Base-by-base conservation (phyloP, 208 protist genomes). In the Balamuthia mandrillaris region DNA sequence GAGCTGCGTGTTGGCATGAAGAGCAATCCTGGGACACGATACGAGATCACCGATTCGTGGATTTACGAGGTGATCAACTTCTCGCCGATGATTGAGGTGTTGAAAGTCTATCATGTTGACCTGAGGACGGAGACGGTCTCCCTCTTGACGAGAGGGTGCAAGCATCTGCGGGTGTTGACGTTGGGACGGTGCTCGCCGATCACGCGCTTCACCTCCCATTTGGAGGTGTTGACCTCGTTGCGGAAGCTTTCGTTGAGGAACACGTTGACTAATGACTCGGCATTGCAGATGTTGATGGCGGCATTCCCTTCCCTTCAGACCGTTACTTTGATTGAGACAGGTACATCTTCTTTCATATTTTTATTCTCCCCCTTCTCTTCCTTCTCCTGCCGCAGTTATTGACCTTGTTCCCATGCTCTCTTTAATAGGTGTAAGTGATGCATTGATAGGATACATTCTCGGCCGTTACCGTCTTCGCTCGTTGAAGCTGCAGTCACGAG, bases 11-110 rank as follows among this genome's bases (percentile, higher is more conserved):
- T 75, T 10, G 65, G 65, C 35, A 75, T 75, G 65, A 75, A 75
- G 65, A 75, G 65, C 65, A 75, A 75, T 16, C 65, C 65, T 16
- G 65, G 65, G 27, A 75, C 65, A 10, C 65, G 65, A 10, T 75
- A 75, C 41, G 65, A 75, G 65, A 75, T 75, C 65, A 75, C 65
- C 9, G 65, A 75, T 31, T 75, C 65, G 35, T 75, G 65, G 65
- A 44, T 75, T 5, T 75, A 75, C 27, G 41, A 75, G n/a, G 65
- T 75, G 27, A 75, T 75, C 65, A 75, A 75, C 65, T 75, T 75
- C 24, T 75, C 65, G 3, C 45, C 65, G 41, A 75, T 54, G 41
- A 75, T 75, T 4, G 65, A 75, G 37, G 65, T 75, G 2, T 44
- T 75, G 41, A 75, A 75, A 44, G 65, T 75, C 65, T 75, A 75